phyloP scores from a whole-genome alignment of 139 green algal genomes.

The Nannochloris sp. region DNA sequence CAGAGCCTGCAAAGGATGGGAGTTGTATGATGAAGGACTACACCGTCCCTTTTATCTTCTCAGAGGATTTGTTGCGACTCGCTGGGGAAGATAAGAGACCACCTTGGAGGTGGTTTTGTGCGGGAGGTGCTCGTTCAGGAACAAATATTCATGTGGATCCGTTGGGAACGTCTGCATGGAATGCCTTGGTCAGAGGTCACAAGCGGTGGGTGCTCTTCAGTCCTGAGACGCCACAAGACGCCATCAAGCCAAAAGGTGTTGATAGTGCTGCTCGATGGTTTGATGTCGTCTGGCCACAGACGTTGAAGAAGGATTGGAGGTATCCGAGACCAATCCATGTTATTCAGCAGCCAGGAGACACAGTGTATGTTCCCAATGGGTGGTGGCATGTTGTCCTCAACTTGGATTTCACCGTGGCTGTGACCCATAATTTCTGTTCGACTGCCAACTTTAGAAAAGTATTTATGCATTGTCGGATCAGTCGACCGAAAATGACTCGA shows the following conservation, averaged over 20 bases:
- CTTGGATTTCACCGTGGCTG: constrained; percentile 61
- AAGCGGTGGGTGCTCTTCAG: constrained; percentile 80
- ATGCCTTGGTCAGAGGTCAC: constrained; percentile 55
- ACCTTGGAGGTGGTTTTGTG: constrained; percentile 60
- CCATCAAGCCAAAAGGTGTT: constrained; percentile 52
- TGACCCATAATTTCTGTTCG: constrained; percentile 67
- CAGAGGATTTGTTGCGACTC: constrained; percentile 67
- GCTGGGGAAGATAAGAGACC: constrained; percentile 67
- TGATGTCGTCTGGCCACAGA: constrained; percentile 48
- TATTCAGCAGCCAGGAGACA: constrained; percentile 62
- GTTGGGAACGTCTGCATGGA: constrained; percentile 77
- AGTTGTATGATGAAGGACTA: constrained; percentile 43
- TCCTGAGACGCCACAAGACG: constrained; percentile 28
- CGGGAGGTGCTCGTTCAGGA: constrained; percentile 56
- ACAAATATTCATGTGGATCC: constrained; percentile 73
- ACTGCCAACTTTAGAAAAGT: constrained; percentile 61
- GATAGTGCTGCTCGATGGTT: constrained; percentile 81
- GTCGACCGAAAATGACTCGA: constrained; percentile 65
- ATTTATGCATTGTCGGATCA: constrained; percentile 48
- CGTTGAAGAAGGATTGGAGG: constrained; percentile 38
- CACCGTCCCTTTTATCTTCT: constrained; percentile 53
- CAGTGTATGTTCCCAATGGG: constrained; percentile 61
- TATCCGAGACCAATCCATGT: constrained; percentile 35
- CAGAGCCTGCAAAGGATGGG: constrained; percentile 10
- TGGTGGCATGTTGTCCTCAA: constrained; percentile 80